Base-by-base conservation (phyloP, 129 eudicot genomes). In the Flaveria sonorensis region DNA sequence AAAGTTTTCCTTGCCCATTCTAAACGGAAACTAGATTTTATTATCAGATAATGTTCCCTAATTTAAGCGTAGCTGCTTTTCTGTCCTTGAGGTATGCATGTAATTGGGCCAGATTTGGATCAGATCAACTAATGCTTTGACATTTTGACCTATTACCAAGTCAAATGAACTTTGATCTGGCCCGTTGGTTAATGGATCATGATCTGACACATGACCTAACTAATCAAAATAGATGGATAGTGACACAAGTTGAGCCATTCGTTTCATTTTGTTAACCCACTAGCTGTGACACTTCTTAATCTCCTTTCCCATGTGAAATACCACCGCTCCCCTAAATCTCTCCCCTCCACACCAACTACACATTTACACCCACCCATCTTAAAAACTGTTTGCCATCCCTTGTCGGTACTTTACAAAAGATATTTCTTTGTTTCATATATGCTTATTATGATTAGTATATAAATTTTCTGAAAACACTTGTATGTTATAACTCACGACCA, bases 21-120 rank as follows among this genome's bases (percentile, higher is more conserved):
- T 48, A 78, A 78, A 39, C 48, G 52, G 39, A 59, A 59, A 68
- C 20, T 43, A 45, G 9, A 56, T 21, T 60, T 60, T 70, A 30
- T 30, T 12, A 15, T 50, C 12, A 26, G 1, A 51, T 48, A 23
- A 24, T 16, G 15, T 10, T 69, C 43, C 30, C 48, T 30, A 43
- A 30, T 72, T 52, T 52, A 14, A 51, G 65, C 9, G 50, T 30
- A n/a, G 45, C 48, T 51, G 65, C 50, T 55, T 39, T 55, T 30
- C 53, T 53, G 63, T 32, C 16, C 18, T 64, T 36, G 48, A 36
- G 20, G 47, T 36, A 7, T 16, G 23, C 13, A 18, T 64, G 70
- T 36, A 16, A 30, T 1, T 32, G 47, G 70, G 70, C 24, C 46
- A 32, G 11, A 36, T 32, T 15, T 15, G 48, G 47, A 32, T 64